Base-by-base conservation (phyloP, 2,329 filamentous ascomycete genomes). In the Colletotrichum lindemuthianum region DNA sequence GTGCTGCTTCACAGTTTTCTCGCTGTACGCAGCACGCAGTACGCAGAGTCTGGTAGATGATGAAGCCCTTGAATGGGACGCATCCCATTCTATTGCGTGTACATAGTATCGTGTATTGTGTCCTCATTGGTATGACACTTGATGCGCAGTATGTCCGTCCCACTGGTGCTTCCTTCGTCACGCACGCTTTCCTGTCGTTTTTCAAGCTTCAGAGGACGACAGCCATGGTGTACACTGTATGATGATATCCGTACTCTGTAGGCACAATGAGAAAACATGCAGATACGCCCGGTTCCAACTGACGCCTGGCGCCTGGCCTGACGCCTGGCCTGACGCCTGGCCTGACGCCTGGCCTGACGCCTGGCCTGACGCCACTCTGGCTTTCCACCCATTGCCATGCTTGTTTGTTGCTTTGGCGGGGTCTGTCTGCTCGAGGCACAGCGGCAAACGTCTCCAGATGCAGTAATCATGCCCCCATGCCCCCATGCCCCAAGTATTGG, bases 361-460 rank as follows among this genome's bases (percentile, higher is more conserved):
- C 33, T 50, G 37, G 33, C 48, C 37, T 10, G 48, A 50, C 48
- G 48, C 48, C 37, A 34, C 48, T 48, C 45, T 34, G 16, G 11
- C 45, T 33, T 11, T 48, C 36, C 16, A 37, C 37, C 33, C 13
- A 11, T 33, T 43, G 15, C 43, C 34, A 40, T 60, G 47, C 53
- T 41, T 58, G 60, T 47, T 65, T 45, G 50, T 65, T 51, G 57
- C 44, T 41, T 49, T 51, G 57, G 50, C 50, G 55, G 60, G 59
- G 60, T 40, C n/a, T 11, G 56, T 44, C 34, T 45, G 56, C 48
- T 36, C 41, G 55, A 54, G 56, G 60, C 57, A 37, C 45, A 24
- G 51, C 58, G 58, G 61, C 51, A 52, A 65, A 65, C 51, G 47
- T 60, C 58, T 50, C 61, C 51, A 61, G 47, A 56, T 51, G 52